Evolutionary conservation across 2,329 filamentous ascomycete genomes (phyloP), one percentile per base, ranked within the genome.

Genomic region (Allantophomopsis cytisporea): DNA sequence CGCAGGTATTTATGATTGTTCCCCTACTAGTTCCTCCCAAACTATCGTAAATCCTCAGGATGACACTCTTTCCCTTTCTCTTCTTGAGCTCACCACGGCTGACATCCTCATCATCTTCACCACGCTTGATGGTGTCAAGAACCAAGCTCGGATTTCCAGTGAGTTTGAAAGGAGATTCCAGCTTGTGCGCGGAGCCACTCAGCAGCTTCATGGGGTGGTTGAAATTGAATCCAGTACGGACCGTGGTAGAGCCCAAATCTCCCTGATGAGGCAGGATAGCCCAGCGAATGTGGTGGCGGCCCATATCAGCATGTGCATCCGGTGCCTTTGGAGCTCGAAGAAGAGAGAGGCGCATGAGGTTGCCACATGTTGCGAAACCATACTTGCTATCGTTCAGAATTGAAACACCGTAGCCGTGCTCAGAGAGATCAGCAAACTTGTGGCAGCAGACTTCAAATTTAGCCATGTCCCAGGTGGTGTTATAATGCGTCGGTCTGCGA

Each of bases 371-470:
- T 16, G 89, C 89, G 55, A 96, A 96, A 14, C 89, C 89, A 55
- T 94, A 96, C 60, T 95, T 95, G 63, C 79, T 85, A 60, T 96
- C 88, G 54, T 96, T 96, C 43, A 96, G 71, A 45, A 96, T 83
- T 2, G 84, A 89, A 7, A 96, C 86, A 46, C 88, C 88, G 51
- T 94, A 94, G 39, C 80, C 81, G 53, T 83, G 69, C 59, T 95
- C 88, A 0, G 83, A 89, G 18, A 95, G 65, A 59, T 95, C 88
- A 10, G 88, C 88, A 67, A 85, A 95, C 57, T 88, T 89, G 65
- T 95, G 88, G 58, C 83, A 89, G 68, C 87, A 94, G 38, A 95
- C 88, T 64, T 95, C 88, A 51, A 95, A 95, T 54, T 94, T 94
- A 54, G 88, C 88, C 87, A 94, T 94, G 55, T 94, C 87, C 87